phyloP scores from a whole-genome alignment of 805 yeast species.

The Naumovozyma castellii region DNA sequence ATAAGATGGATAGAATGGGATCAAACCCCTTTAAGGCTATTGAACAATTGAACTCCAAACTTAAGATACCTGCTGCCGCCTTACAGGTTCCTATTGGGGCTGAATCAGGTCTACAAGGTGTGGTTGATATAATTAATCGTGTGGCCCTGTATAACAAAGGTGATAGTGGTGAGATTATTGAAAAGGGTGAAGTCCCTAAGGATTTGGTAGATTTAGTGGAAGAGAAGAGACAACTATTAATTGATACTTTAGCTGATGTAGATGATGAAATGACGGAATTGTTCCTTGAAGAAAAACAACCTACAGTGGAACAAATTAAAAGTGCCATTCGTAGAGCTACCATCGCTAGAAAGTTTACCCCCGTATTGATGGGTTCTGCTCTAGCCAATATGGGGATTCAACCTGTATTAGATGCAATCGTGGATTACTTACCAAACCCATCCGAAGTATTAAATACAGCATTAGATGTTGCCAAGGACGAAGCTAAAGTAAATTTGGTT shows the following conservation, averaged over 20 bases:
- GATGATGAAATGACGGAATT: constrained; percentile 96
- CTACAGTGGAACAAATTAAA: constrained; percentile 73
- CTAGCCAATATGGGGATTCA: constrained; percentile 94
- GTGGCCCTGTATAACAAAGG: constrained; percentile 88
- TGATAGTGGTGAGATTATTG: constrained; percentile 72
- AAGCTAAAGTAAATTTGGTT: constrained; percentile 58
- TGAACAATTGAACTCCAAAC: constrained; percentile 78
- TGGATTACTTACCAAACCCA: constrained; percentile 93
- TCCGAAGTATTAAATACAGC: constrained; percentile 88
- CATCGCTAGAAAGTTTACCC: constrained; percentile 90
- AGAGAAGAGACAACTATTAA: constrained; percentile 75
- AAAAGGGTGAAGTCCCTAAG: constrained; percentile 62
- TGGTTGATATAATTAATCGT: constrained; percentile 81
- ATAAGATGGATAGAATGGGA: constrained; percentile 99
- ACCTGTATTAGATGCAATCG: constrained; percentile 90
- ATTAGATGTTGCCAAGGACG: constrained; percentile 58
- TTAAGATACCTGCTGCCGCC: constrained; percentile 93
- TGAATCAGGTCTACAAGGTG: constrained; percentile 77
- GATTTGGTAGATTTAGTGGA: constrained; percentile 74
- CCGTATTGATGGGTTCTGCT: constrained; percentile 99
- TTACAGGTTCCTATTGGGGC: constrained; percentile 96
- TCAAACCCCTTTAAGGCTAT: constrained; percentile 94
- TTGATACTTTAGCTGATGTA: constrained; percentile 94
- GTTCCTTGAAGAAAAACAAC: constrained; percentile 81
- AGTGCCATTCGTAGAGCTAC: constrained; percentile 90